Conservation (phyloP, 371 early-diverging fungal genomes). For the Lichtheimia ramosa region DNA sequence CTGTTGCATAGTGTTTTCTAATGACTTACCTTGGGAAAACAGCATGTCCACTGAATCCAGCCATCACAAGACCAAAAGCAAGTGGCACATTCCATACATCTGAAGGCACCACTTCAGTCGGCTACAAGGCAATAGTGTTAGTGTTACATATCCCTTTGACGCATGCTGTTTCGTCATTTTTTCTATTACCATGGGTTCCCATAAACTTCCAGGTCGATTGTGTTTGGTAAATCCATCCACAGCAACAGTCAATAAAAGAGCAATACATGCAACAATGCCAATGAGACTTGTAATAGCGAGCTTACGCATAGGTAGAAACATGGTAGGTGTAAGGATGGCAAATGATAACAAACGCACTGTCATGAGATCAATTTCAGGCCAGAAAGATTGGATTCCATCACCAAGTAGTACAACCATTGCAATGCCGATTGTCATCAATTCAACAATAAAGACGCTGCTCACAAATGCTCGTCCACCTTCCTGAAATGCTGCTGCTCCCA, state of each 20-base stretch:
- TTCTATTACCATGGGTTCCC: constrained; percentile 44
- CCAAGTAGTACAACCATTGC: constrained; percentile 34
- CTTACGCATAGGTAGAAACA: constrained; percentile 39
- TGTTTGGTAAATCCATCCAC: constrained; percentile 43
- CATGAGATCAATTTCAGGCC: constrained; percentile 16
- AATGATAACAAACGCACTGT: constrained; percentile 25
- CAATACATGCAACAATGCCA: constrained; percentile 39
- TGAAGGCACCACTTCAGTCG: constrained; percentile 23
- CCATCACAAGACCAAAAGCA: constrained; percentile 34
- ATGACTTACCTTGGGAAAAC: no score
- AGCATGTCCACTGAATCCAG: constrained; percentile 56
- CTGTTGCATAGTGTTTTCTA: no score
- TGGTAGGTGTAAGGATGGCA: constrained; percentile 26
- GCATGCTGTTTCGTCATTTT: neutral
- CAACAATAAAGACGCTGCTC: constrained; percentile 53
- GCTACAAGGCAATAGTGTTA: constrained; percentile 9
- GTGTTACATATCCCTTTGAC: neutral
- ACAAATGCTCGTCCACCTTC: constrained; percentile 42
- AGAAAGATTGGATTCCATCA: constrained; percentile 30
- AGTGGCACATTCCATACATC: constrained; percentile 21
- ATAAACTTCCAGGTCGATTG: constrained; percentile 54
- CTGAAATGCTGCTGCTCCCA: constrained; percentile 70
- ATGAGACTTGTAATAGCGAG: constrained; percentile 45
- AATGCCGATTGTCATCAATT: constrained; percentile 57
- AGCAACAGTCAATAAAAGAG: constrained; percentile 33